These are phyloP conservation scores for Elongisporangium anandrum DNA, from an alignment of 352 stramenopile species.

Conservation along the genomic window DNA sequence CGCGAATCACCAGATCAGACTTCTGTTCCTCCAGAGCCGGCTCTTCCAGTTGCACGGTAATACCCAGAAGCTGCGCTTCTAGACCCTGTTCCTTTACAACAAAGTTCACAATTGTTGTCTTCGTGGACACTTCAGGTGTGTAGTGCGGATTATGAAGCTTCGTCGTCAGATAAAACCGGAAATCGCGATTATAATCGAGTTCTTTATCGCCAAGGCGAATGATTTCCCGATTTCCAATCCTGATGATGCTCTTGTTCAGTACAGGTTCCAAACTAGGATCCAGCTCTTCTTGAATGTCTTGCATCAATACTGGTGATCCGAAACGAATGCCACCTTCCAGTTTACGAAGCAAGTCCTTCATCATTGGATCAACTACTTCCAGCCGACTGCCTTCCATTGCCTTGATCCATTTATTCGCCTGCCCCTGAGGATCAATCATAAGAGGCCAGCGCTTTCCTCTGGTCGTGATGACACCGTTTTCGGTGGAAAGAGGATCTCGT, in stretches of 20 bases:
- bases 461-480: constrained; percentile 96
- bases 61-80: constrained; percentile 92
- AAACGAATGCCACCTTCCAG: constrained; percentile 94
- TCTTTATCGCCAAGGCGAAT: constrained; percentile 95
- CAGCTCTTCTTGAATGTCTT: constrained; percentile 95
- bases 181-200: constrained; percentile 93
- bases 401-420: constrained; percentile 97
- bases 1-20: constrained; percentile 85
- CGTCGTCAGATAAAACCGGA: constrained; percentile 95
- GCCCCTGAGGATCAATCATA: constrained; percentile 96
- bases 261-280: constrained; percentile 93
- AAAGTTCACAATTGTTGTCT: constrained; percentile 97
- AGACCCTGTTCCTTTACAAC: constrained; percentile 94
- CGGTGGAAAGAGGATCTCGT: constrained; percentile 90
- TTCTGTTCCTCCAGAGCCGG: constrained; percentile 94
- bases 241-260: constrained; percentile 93
- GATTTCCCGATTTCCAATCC: constrained; percentile 91
- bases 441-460: constrained; percentile 93
- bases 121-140: constrained; percentile 93
- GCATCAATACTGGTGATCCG: constrained; percentile 90
- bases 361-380: constrained; percentile 93
- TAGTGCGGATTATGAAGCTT: constrained; percentile 97
- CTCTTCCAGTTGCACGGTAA: constrained; percentile 93
- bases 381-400: constrained; percentile 88
- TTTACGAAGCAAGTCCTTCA: constrained; percentile 92